A percentile compares a stretch with the other conserved stretches of the same genome.
These are phyloP conservation scores for Hamigera avellanea DNA, from an alignment of 495 filamentous ascomycete species.

Conservation along the genomic window DNA sequence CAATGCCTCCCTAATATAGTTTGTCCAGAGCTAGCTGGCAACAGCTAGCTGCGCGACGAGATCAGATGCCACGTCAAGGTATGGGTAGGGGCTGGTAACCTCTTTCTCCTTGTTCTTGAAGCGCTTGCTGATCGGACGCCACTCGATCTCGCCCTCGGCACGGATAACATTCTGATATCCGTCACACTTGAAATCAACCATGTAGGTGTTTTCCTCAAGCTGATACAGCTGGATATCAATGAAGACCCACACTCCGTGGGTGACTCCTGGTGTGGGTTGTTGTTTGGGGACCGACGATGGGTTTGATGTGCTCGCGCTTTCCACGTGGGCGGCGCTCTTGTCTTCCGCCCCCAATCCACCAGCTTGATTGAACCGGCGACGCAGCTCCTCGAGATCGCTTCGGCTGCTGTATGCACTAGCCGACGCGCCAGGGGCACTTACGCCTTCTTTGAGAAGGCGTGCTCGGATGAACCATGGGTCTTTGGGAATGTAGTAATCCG, in stretches of 20 bases:
- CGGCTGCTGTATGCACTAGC: constrained; percentile 45
- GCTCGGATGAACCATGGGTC: constrained; percentile 95
- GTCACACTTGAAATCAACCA: constrained; percentile 98
- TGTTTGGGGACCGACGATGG: constrained; percentile 31
- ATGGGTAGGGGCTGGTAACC: constrained; percentile 43
- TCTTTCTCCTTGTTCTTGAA: constrained; percentile 43
- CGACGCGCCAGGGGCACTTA: constrained; percentile 37
- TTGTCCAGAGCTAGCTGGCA: constrained; percentile 16
- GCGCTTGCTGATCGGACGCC: constrained; percentile 36
- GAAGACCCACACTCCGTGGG: constrained; percentile 54
- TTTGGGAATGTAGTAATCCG: constrained; percentile 67
- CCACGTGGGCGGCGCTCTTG: constrained; percentile 16
- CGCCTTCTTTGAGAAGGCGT: constrained; percentile 69
- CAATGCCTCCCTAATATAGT: too few relatives aligned
- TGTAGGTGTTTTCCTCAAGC: constrained; percentile 83
- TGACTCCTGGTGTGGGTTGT: constrained; percentile 21
- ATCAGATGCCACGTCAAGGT: constrained; percentile 43
- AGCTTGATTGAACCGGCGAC: constrained; percentile 35
- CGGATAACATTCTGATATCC: constrained; percentile 77
- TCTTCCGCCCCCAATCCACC: constrained; percentile 29
- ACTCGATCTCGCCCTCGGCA: constrained; percentile 30
- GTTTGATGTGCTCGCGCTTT: constrained; percentile 19
- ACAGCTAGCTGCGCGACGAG: constrained; percentile 42
- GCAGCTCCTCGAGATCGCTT: constrained; percentile 42
- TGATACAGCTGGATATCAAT: constrained; percentile 95